Evolutionary conservation across 1,284 basidiomycete genomes (phyloP).

Genomic region (Blastosporella zonata): DNA sequence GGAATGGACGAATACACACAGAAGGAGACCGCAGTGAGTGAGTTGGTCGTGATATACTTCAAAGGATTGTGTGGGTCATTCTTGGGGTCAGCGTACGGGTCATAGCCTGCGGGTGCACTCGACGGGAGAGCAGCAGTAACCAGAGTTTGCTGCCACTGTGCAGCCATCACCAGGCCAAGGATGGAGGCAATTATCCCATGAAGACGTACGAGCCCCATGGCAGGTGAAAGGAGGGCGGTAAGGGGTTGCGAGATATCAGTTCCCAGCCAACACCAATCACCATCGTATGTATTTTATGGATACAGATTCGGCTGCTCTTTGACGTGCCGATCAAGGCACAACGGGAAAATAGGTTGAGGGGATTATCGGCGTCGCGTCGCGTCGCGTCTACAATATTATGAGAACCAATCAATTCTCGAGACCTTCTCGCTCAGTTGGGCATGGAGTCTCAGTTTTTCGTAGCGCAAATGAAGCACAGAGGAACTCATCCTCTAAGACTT

Average conservation of each 20-base stretch:
- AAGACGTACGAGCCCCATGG: not conserved
- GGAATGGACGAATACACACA: slow-evolving; percentile 30
- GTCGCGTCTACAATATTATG: too few species aligned
- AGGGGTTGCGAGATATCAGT: too few species aligned
- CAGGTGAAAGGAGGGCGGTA: not conserved
- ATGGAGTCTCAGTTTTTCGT: too few species aligned
- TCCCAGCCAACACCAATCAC: not conserved
- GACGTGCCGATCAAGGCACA: too few species aligned
- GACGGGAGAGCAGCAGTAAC: slow-evolving; percentile 3
- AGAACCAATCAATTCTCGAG: too few species aligned
- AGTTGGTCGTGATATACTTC: slow-evolving; percentile 60
- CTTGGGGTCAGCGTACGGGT: slow-evolving; percentile 38
- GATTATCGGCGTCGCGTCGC: too few species aligned
- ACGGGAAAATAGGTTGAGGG: too few species aligned
- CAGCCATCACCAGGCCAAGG: slow-evolving; percentile 1
- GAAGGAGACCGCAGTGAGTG: slow-evolving; percentile 53
- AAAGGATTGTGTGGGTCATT: slow-evolving; percentile 54
- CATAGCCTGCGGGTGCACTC: not conserved
- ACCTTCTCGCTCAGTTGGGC: too few species aligned
- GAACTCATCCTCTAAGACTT: too few species aligned
- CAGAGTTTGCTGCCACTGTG: slow-evolving; percentile 1
- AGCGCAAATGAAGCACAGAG: too few species aligned
- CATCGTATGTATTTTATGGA: not conserved
- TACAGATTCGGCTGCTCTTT: too few species aligned
- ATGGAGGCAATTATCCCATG: not conserved